Conservation (phyloP, 2,329 filamentous ascomycete species). For the Colletotrichum sp. region DNA sequence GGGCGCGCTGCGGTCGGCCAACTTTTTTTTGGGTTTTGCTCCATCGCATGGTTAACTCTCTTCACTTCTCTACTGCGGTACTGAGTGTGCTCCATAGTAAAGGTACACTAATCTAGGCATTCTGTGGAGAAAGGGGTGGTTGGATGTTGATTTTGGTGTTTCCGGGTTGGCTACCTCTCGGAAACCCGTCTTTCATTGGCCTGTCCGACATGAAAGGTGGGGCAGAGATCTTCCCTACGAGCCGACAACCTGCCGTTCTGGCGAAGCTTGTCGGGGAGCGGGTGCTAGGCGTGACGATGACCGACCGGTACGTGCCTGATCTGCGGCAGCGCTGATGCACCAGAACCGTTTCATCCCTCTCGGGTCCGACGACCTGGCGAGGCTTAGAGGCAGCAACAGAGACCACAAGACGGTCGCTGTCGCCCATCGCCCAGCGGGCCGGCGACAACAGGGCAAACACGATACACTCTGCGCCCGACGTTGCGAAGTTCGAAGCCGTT, state of each 20-base stretch:
- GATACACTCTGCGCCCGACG: background rate
- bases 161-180: background rate
- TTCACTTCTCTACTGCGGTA: background rate
- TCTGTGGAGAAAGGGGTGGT: background rate
- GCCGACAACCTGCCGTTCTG: background rate
- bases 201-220: background rate
- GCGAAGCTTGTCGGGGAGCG: background rate
- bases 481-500: background rate
- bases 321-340: conserved; percentile 20
- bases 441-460: background rate
- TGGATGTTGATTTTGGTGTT: background rate
- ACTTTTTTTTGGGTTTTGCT: background rate
- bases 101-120: background rate
- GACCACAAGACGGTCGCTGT: background rate
- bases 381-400: background rate
- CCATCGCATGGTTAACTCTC: conserved; percentile 5
- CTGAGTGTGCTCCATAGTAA: background rate
- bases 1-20: background rate
- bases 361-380: conserved; percentile 6
- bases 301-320: background rate
- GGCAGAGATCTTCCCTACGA: background rate
- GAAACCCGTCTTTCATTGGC: background rate
- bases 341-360: conserved; percentile 17
- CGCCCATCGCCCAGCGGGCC: background rate
- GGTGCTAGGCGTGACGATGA: background rate